Conservation (phyloP, 345 rosid species). For the Citrus sp. region DNA sequence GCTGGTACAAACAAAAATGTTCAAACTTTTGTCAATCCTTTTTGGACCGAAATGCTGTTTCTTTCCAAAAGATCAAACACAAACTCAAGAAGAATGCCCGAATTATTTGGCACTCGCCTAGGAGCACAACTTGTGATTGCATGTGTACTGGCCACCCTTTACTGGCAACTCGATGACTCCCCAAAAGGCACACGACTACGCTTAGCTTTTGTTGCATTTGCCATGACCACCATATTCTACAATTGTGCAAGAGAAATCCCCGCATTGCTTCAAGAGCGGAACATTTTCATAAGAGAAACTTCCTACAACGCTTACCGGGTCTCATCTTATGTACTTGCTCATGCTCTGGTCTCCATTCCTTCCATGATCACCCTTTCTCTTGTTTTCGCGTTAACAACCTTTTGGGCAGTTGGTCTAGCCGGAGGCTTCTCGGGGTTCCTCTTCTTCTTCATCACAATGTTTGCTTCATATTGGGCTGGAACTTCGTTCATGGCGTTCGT, state of each 20-base stretch:
- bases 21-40: slow-evolving; percentile 27
- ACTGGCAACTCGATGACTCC: slow-evolving; percentile 13
- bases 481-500: slow-evolving; percentile 40
- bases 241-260: slow-evolving; percentile 49
- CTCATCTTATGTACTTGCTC: slow-evolving; percentile 51
- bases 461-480: slow-evolving; percentile 37
- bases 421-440: slow-evolving; percentile 44
- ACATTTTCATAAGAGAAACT: slow-evolving; percentile 53
- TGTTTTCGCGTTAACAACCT: slow-evolving; percentile 41
- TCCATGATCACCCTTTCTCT: slow-evolving; percentile 38
- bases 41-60: slow-evolving; percentile 30
- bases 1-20: slow-evolving; percentile 3
- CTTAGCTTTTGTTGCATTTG: slow-evolving; percentile 45
- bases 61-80: slow-evolving; percentile 21
- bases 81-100: slow-evolving; percentile 15
- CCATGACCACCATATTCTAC: slow-evolving; percentile 48
- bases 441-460: slow-evolving; percentile 39
- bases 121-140: slow-evolving; percentile 19
- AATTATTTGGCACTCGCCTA: background rate
- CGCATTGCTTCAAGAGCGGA: slow-evolving; percentile 48
- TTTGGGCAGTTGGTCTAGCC: slow-evolving; percentile 57
- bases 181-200: slow-evolving; percentile 47
- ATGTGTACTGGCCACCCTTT: slow-evolving; percentile 23
- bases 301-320: slow-evolving; percentile 46
- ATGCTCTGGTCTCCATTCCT: slow-evolving; percentile 44